Base-by-base conservation (phyloP, 1,139 yeast genomes). In the Nakaseomyces sp. region DNA sequence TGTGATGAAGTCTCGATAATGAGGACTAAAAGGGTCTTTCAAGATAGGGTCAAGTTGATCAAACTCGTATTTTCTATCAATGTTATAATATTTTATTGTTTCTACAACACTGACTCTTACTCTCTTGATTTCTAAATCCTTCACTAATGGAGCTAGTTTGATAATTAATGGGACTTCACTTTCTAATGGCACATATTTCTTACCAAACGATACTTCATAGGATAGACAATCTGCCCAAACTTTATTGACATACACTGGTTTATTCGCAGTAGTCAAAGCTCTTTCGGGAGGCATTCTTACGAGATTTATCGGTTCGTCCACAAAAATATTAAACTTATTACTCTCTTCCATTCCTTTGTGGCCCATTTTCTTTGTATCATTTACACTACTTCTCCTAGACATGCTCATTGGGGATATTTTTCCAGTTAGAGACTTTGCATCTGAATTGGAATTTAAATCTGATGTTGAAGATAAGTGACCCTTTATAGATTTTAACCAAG, bases 251-350 rank as follows among this genome's bases (percentile, higher is more conserved):
- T 80, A 83, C 24, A 88, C 77, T 0, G 96, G 94, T 56, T 83
- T 85, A 58, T 84, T 83, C 3, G 83, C 76, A 7, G 85, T 76
- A 0, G 87, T 76, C 31, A 79, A 70, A 1, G 88, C 86, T 52
- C 74, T 73, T n/a, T 79, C 74, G 1, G 95, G 95, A 1, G 96
- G 95, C 0, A 85, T 76, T 49, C 95, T 70, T 5, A 86, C 79
- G 56, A 67, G 50, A 20, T 56, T 60, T 6, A 67, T 40, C 18
- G 60, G 57, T 33, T 50, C 47, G 35, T 56, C 58, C 15, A 26
- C 18, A 18, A 29, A 35, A 20, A 35, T 35, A 35, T 22, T 35
- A 16, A 20, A 35, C 10, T 22, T 35, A 16, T 22, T 35, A 18
- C 8, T 20, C 2, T 13, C 28, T 2, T 20, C 28, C 17, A 4